Evolutionary conservation across 2,329 filamentous ascomycete species (phyloP), one percentile per base, ranked within the genome.

Genomic region (Dactylellina parvicollis): DNA sequence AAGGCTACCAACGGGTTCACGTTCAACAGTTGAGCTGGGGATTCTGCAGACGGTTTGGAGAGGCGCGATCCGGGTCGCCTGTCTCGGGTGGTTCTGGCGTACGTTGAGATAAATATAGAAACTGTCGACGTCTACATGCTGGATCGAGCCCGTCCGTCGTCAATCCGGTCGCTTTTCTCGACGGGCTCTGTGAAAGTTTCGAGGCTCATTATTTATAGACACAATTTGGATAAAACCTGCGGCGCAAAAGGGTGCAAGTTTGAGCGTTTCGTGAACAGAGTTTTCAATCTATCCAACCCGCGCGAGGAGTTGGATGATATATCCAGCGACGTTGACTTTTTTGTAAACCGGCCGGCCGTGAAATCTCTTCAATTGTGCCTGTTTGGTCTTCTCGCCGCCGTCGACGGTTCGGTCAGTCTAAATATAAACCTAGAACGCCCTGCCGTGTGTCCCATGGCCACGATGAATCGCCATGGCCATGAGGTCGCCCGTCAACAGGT

Each of bases 391-490:
- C 2, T 28, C 8, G 18, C 5, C 8, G 30, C 12, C 32, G 18
- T 60, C 18, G 16, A 49, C 50, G 24, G 55, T 1, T 46, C 16
- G 38, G 4, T 22, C 7, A 42, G 34, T 16, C 7, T 26, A 18
- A 32, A 47, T 57, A 50, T 67, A 67, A 36, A 67, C 62, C 59
- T 67, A 67, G 62, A 28, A 57, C 30, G 4, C 32, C n/a, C 14
- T 44, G 32, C 38, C 55, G 38, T 47, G 26, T 34, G 38, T 30
- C 24, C 18, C 34, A 42, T 40, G 14, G 20, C 22, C 16, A 22
- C 32, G n/a, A 20, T 12, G 14, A 2, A 2, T 8, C 30, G 22
- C 9, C 8, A 38, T 54, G 16, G n/a, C 12, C 16, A 24, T 24
- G 12, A 20, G 16, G 4, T 44, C n/a, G 36, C n/a, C 4, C 40